Base-by-base conservation (phyloP, 495 filamentous ascomycete species). In the Podospora pseudocomata region DNA sequence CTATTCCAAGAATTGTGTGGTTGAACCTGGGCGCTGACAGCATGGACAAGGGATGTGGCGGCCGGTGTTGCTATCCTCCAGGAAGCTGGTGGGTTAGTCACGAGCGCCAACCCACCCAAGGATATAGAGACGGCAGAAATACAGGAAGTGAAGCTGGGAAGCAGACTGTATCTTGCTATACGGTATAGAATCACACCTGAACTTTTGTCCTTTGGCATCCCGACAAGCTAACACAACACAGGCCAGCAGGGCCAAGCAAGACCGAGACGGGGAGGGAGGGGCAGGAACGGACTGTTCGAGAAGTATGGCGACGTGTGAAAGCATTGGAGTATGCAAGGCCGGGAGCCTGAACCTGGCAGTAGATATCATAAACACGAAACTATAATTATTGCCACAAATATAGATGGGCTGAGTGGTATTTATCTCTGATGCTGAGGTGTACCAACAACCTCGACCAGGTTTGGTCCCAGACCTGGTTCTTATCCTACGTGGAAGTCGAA, bases 61-160 rank as follows among this genome's bases (percentile, higher is more conserved):
- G 92, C 92, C 5, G 92, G 88, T 1, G 92, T 91, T 83, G 86
- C 90, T 3, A 88, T 95, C 70, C 78, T 95, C 26, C 81, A 83
- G 30, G 92, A 95, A 77, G 90, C 91, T 0, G 89, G 89, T 13
- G 89, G 89, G 0, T 73, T 90, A 18, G 79, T 90, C 3, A 91
- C 89, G 6, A 88, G 87, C 23, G 89, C 88, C 0, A 89, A 89
- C 70, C 87, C 89, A 3, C 88, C 89, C 0, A 76, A 84, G 63
- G 77, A 89, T 69, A 72, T 77, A 16, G 78, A 74, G 9, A 89
- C 80, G 0, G 85, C 81, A 6, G 74, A 82, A 3, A 89, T 91
- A 65, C 78, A 84, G 63, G 82, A 87, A 26, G 83, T 85, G 16
- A 78, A 76, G 59, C 72, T 91, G 27, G 89, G 87, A 0, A 87